Base-by-base conservation (phyloP, 2,329 filamentous ascomycete species). In the Colletotrichum siamense region DNA sequence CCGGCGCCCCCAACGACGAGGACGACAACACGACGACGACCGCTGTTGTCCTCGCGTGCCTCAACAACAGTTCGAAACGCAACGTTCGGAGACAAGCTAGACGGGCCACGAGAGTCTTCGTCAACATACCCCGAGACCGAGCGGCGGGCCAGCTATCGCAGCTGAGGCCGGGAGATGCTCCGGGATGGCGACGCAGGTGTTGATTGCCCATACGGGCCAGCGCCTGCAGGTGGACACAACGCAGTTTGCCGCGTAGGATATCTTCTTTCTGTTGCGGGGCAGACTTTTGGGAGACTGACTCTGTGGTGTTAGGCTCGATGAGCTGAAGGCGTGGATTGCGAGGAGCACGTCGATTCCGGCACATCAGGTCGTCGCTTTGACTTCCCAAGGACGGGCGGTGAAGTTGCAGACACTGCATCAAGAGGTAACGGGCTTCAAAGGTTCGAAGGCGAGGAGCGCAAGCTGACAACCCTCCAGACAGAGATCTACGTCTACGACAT, bases 401-500 rank as follows among this genome's bases (percentile, higher is more conserved):
- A 96, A 96, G 85, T 88, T 93, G 44, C 94, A 96, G 82, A 94
- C 92, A 44, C 90, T 98, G 64, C 91, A 95, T 79, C 92, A 92
- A 44, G 96, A 98, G 91, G 95, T 95, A 28, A 44, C 4, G 8
- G 15, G 5, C 32, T 39, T 16, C n/a, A 24, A 22, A 32, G 49
- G 7, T 44, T 22, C 10, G 59, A 30, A 15, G 36, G 32, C 30
- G 6, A 28, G n/a, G 7, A 55, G 10, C 28, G 55, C 36, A 10
- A 62, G 57, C 77, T 81, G 62, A 79, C 34, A 28, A 8, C 36
- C 59, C 65, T 77, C 32, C 79, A 98, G 94, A 95, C 92, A 79
- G 96, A 99, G 83, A 93, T 99, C 73, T 99, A 95, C 83, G 92
- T 99, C 69, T 99, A 98, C 85, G 96, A 98, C 85, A 94, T 96